phyloP scores from a whole-genome alignment of 768 basidiomycete genomes.

The Suillus bovinus region DNA sequence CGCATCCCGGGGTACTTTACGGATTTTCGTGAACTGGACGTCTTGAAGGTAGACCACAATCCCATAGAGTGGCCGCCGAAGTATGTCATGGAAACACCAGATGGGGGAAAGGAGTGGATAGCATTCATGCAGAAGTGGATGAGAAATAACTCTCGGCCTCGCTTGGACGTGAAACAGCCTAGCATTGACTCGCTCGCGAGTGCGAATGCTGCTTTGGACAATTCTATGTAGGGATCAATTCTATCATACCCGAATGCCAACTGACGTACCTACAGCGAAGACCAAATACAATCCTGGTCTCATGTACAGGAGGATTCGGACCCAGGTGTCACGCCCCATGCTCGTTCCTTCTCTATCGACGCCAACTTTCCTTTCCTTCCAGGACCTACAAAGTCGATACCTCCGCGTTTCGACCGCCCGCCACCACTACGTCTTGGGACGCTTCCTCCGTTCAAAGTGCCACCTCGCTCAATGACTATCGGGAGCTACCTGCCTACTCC shows the following conservation, averaged over 20 bases:
- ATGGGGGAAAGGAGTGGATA: slow-evolving; percentile 73
- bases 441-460: slow-evolving; percentile 41
- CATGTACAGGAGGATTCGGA: slow-evolving; percentile 40
- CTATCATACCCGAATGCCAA: slow-evolving; percentile 2
- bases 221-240: slow-evolving; percentile 26
- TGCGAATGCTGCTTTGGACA: slow-evolving; percentile 40
- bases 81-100: slow-evolving; percentile 47
- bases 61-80: slow-evolving; percentile 92
- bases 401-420: slow-evolving; percentile 39
- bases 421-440: slow-evolving; percentile 51
- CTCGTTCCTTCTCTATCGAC: slow-evolving; percentile 61
- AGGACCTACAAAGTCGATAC: slow-evolving; percentile 25
- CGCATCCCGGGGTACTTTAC: slow-evolving; percentile 77
- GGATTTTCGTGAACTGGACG: slow-evolving; percentile 68
- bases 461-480: slow-evolving; percentile 51
- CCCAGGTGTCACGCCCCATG: slow-evolving; percentile 47
- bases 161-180: slow-evolving; percentile 32
- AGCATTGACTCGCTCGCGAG: slow-evolving; percentile 53
- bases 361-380: slow-evolving; percentile 51
- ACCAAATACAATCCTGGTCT: slow-evolving; percentile 45
- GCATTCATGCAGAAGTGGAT: slow-evolving; percentile 75
- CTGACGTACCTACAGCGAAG: slow-evolving; percentile 33
- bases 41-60: slow-evolving; percentile 88
- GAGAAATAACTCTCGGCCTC: slow-evolving; percentile 44
- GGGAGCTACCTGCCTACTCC: slow-evolving; percentile 59